Base-by-base conservation (phyloP, 2,329 filamentous ascomycete species). In the Aspergillus jensenii region DNA sequence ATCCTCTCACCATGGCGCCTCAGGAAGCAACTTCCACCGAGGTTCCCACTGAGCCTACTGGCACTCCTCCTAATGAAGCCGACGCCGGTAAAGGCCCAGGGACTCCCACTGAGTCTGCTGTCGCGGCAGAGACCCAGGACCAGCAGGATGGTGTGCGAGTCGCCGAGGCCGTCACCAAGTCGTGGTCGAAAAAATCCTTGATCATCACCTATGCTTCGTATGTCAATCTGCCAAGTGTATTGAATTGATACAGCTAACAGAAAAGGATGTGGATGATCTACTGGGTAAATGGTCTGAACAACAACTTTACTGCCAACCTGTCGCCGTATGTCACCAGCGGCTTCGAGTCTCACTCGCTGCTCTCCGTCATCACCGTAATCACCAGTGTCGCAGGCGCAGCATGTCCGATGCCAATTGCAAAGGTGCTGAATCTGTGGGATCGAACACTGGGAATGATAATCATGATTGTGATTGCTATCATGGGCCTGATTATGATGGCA, bases 401-500 rank as follows among this genome's bases (percentile, higher is more conserved):
- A 15, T 76, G 79, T 49, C 84, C 83, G 66, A 77, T 88, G n/a
- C 82, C 85, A 1, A 76, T 85, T 25, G 84, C 85, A 53, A 88
- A 87, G 69, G 74, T 87, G 14, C 74, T 88, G 54, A 82, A 89
- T 69, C 74, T 86, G 35, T 88, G 82, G 80, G 86, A 84, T 31
- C 82, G 86, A 27, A 78, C 84, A 1, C 78, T 86, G 62, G 85
- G 83, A 17, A 80, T 85, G 59, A 58, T 78, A 1, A 40, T 83
- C 39, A 82, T 82, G 71, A 65, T 82, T 0, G 52, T 73, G 5
- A 67, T 81, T 50, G 76, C 77, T 62, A 77, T 79, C 0, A 59
- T 81, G 0, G 80, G 81, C n/a, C 72, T 87, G 43, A 76, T 87
- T 61, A 79, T 90, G 74, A 86, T 87, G 75, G 87, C 87, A 4